phyloP scores from a whole-genome alignment of 192 early-diverging fungal species.

The Linnemannia zychae region DNA sequence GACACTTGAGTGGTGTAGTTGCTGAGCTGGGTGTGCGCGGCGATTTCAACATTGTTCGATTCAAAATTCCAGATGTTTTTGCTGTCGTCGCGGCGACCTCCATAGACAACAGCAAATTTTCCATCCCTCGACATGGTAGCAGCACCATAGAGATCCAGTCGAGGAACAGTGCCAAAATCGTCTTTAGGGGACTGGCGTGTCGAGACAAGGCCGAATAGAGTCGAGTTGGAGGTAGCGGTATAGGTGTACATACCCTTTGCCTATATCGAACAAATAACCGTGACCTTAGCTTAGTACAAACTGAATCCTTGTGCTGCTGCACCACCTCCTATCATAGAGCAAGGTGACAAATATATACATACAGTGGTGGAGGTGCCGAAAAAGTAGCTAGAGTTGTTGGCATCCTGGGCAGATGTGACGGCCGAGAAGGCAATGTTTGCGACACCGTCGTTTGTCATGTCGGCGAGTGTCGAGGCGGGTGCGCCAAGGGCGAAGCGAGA shows the following conservation, averaged over 20 bases:
- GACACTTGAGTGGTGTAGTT: conserved; percentile 13
- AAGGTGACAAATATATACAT: neutral
- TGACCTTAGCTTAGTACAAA: neutral
- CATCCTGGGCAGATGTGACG: conserved; percentile 21
- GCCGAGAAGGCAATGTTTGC: conserved; percentile 20
- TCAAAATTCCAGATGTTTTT: conserved; percentile 45
- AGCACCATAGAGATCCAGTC: conserved; percentile 27
- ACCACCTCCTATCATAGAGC: neutral
- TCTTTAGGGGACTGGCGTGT: conserved; percentile 19
- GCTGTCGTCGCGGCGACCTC: conserved; percentile 12
- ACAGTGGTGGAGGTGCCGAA: conserved; percentile 27
- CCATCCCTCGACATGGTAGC: conserved; percentile 15
- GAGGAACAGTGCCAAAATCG: neutral
- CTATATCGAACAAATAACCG: neutral
- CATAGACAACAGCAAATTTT: conserved; percentile 19
- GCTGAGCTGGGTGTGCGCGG: neutral
- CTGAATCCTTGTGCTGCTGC: no score
- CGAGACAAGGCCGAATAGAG: conserved; percentile 2
- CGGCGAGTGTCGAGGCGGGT: neutral
- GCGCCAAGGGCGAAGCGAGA: conserved; percentile 32
- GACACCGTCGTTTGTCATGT: neutral
- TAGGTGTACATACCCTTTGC: neutral
- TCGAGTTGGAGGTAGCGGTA: conserved; percentile 3
- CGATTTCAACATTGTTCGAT: neutral
- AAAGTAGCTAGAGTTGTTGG: conserved; percentile 17